A percentile compares a stretch with the other conserved stretches of the same genome.
Conservation (phyloP, 148 eudicot genomes). For the Vaccinium corymbosum region DNA sequence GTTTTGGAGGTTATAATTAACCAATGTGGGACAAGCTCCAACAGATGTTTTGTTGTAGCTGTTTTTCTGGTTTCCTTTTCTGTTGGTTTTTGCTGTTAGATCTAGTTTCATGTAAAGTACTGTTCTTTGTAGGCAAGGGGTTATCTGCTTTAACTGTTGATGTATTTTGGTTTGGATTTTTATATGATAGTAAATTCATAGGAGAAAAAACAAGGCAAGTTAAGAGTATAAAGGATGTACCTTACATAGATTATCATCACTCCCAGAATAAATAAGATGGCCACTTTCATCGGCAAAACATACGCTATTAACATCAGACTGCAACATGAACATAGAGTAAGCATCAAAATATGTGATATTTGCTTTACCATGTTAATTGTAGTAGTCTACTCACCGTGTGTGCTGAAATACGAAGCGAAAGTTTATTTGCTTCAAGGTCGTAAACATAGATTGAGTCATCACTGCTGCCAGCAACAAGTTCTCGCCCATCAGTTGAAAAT, state of each 20-base stretch:
- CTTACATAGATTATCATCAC: constrained; percentile 83
- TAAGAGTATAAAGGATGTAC: constrained; percentile 27
- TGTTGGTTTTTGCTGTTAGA: too few species aligned
- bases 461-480: constrained; percentile 80
- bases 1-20: too few species aligned
- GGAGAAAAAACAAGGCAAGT: not conserved
- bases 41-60: too few species aligned
- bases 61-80: too few species aligned
- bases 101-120: too few species aligned
- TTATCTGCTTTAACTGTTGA: too few species aligned
- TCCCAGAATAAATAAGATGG: constrained; percentile 76
- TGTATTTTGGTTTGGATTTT: too few species aligned
- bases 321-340: constrained; percentile 18
- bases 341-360: not conserved
- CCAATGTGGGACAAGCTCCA: too few species aligned
- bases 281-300: constrained; percentile 93
- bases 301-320: constrained; percentile 91
- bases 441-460: constrained; percentile 72
- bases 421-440: constrained; percentile 63
- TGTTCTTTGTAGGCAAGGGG: too few species aligned
- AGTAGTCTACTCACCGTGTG: constrained; percentile 46
- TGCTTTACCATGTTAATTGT: not conserved
- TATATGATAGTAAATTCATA: too few species aligned
- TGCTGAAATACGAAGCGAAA: constrained; percentile 57
- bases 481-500: constrained; percentile 82